A percentile compares a stretch with the other conserved stretches of the same genome.
Evolutionary conservation across 495 filamentous ascomycete genomes (phyloP).

Genomic region (Ramalina intermedia): DNA sequence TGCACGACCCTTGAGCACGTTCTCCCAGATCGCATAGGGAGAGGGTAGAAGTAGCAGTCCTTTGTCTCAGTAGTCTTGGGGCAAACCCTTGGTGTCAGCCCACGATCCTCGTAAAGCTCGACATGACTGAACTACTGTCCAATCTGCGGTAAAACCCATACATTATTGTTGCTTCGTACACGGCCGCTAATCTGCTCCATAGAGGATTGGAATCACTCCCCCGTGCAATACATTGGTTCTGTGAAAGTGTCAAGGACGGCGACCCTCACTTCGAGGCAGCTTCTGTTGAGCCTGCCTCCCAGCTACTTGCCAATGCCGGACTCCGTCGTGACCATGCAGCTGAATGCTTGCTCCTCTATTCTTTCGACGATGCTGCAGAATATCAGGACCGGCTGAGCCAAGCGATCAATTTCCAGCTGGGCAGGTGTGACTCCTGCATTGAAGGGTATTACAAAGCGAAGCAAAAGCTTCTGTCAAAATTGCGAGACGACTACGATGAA

Average conservation of each 20-base stretch:
- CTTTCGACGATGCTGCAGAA: conserved; percentile 44
- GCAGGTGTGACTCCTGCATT: conserved; percentile 65
- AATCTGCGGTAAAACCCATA: conserved; percentile 12
- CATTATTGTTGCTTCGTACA: neutral
- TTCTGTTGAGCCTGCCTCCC: neutral
- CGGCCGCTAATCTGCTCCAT: neutral
- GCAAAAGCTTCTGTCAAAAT: conserved; percentile 42
- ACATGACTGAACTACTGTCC: conserved; percentile 10
- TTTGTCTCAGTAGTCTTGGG: too few species aligned
- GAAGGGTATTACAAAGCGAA: conserved; percentile 65
- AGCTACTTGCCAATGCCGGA: conserved; percentile 25
- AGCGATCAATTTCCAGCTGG: conserved; percentile 41
- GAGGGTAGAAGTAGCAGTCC: too few species aligned
- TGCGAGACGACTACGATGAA: conserved; percentile 46
- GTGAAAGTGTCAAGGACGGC: neutral
- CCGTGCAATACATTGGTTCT: conserved; percentile 15
- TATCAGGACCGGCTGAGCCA: conserved; percentile 43
- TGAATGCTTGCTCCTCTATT: conserved; percentile 51
- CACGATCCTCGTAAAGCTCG: too few species aligned
- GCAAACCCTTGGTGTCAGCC: too few species aligned
- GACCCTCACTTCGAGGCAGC: neutral
- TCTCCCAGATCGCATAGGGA: too few species aligned
- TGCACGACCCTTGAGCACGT: too few species aligned
- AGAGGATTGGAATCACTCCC: conserved; percentile 12
- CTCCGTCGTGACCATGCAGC: conserved; percentile 42